phyloP scores from a whole-genome alignment of 2,329 filamentous ascomycete species.

The Trichoderma harzianum region DNA sequence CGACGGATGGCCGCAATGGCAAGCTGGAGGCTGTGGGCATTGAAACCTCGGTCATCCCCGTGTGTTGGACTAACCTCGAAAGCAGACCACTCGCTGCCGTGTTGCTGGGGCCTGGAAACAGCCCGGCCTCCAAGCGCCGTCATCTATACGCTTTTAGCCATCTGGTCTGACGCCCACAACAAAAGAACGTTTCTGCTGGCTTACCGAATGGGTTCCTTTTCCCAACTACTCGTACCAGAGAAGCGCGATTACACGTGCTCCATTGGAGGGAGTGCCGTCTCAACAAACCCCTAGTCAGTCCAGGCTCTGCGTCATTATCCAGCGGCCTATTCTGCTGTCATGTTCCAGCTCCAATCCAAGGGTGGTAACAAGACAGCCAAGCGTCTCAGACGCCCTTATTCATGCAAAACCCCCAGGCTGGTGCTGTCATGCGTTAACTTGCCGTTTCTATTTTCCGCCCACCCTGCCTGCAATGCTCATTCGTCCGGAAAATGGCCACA shows the following conservation, averaged over 20 bases:
- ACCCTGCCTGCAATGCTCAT: neutral
- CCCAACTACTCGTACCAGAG: neutral
- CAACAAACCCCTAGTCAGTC: neutral
- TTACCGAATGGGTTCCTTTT: neutral
- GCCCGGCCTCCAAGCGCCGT: slow-evolving; percentile 5
- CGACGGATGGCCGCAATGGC: neutral
- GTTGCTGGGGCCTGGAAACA: slow-evolving; percentile 8
- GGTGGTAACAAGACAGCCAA: neutral
- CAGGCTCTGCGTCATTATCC: slow-evolving; percentile 6
- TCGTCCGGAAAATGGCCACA: neutral
- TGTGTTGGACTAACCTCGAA: neutral
- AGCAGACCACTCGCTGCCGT: neutral
- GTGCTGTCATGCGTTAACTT: neutral
- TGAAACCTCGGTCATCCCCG: slow-evolving; percentile 18
- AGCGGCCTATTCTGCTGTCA: neutral
- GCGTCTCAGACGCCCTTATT: slow-evolving; percentile 4
- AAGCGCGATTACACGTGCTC: neutral
- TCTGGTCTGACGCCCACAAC: neutral
- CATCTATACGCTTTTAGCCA: neutral
- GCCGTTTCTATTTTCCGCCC: neutral
- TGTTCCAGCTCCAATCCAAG: neutral
- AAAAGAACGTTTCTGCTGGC: neutral
- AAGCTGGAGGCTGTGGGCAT: neutral
- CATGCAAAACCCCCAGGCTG: neutral
- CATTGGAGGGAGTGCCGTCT: neutral